A percentile compares a stretch with the other conserved stretches of the same genome.
phyloP scores from a whole-genome alignment of 805 yeast species.

The Saccharomycopsis sp. region DNA sequence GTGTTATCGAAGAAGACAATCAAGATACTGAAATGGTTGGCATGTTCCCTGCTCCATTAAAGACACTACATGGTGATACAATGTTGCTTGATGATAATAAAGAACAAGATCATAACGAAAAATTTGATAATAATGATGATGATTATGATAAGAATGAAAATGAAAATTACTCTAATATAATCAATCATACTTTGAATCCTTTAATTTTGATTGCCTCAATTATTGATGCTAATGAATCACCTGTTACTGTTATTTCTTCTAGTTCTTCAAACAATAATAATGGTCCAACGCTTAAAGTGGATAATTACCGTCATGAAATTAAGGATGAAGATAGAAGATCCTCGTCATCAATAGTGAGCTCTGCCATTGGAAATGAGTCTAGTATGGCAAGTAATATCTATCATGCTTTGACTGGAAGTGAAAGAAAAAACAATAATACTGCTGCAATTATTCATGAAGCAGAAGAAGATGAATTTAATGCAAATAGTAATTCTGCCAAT shows the following conservation, averaged over 20 bases:
- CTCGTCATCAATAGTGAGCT: background rate
- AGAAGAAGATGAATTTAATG: background rate
- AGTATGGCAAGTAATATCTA: background rate
- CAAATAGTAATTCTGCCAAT: background rate
- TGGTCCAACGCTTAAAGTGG: background rate
- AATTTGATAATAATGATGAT: background rate
- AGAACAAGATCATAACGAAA: background rate
- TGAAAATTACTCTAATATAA: slow-evolving; percentile 1
- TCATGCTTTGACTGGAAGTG: background rate
- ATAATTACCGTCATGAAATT: background rate
- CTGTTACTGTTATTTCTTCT: background rate
- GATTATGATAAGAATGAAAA: background rate
- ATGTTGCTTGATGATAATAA: background rate
- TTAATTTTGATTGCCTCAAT: slow-evolving; percentile 14
- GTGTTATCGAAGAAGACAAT: too few relatives aligned
- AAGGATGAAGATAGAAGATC: background rate
- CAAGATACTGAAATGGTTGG: too few relatives aligned
- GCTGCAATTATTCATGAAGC: background rate
- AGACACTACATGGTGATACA: too few relatives aligned
- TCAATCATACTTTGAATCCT: slow-evolving; percentile 17
- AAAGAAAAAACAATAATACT: too few relatives aligned
- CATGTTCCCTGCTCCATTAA: too few relatives aligned
- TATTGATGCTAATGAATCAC: slow-evolving; percentile 7
- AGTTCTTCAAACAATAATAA: background rate
- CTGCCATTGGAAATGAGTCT: too few relatives aligned